Conservation (phyloP, 768 basidiomycete species). For the Rhodotorula toruloides region DNA sequence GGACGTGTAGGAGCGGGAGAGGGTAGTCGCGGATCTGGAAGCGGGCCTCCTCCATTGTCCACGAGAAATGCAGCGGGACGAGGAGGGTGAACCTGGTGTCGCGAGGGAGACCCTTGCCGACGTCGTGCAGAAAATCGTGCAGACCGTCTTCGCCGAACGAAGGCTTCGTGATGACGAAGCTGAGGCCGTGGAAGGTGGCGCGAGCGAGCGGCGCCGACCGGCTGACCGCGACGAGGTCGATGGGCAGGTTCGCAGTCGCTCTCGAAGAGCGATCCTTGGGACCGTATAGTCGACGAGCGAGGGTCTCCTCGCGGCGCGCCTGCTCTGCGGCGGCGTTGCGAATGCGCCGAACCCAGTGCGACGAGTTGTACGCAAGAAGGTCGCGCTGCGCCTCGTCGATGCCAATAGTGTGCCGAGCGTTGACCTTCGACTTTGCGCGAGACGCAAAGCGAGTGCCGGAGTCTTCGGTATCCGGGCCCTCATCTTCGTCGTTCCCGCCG, state of each 20-base stretch:
- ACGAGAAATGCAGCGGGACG: constrained; percentile 71
- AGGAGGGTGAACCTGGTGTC: constrained; percentile 71
- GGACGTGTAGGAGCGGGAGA: constrained; percentile 72
- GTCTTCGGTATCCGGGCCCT: constrained; percentile 4
- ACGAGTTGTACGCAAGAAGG: constrained; percentile 63
- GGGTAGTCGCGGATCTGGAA: constrained; percentile 80
- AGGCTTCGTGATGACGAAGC: constrained; percentile 57
- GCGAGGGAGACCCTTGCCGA: constrained; percentile 63
- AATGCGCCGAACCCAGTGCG: constrained; percentile 65
- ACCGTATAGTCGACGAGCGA: constrained; percentile 52
- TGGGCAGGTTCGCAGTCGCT: constrained; percentile 41
- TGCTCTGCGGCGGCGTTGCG: constrained; percentile 53
- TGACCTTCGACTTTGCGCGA: constrained; percentile 51
- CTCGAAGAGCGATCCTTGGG: constrained; percentile 20
- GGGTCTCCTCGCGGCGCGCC: constrained; percentile 55
- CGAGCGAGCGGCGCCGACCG: constrained; percentile 66
- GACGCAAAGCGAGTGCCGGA: background rate
- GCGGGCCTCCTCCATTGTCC: constrained; percentile 60
- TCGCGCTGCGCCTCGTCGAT: constrained; percentile 66
- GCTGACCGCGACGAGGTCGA: constrained; percentile 46
- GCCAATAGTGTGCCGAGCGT: constrained; percentile 60
- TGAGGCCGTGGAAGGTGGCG: constrained; percentile 57
- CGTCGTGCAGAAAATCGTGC: constrained; percentile 60
- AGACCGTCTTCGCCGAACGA: constrained; percentile 56
- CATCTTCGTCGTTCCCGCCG: background rate